A percentile compares a stretch with the other conserved stretches of the same genome.
phyloP scores from a whole-genome alignment of 805 yeast genomes.

The Candida insectalens region DNA sequence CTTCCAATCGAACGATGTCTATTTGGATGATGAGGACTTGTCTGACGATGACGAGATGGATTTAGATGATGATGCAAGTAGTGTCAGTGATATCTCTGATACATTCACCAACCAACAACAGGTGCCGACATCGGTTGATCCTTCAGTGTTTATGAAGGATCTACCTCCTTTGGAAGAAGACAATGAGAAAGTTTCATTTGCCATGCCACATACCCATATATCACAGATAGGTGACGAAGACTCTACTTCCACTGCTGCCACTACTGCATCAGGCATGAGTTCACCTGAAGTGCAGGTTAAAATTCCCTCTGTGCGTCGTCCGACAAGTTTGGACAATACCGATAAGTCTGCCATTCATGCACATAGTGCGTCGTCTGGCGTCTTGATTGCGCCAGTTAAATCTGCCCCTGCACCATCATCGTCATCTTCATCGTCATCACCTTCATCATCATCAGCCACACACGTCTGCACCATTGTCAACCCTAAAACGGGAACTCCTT shows the following conservation, averaged over 20 bases:
- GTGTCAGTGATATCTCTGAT: constrained; percentile 17
- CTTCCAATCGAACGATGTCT: constrained; percentile 22
- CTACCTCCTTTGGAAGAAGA: not conserved
- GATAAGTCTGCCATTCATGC: too few relatives aligned
- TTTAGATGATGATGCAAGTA: constrained; percentile 19
- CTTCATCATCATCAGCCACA: too few relatives aligned
- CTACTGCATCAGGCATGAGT: not conserved
- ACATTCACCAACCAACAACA: constrained; percentile 5
- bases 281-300: too few relatives aligned
- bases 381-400: too few relatives aligned
- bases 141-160: not conserved
- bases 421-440: too few relatives aligned
- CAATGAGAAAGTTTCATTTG: not conserved
- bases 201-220: too few relatives aligned
- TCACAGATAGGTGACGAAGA: constrained; percentile 11
- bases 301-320: too few relatives aligned
- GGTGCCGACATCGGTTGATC: constrained; percentile 14
- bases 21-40: constrained; percentile 21
- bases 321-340: too few relatives aligned
- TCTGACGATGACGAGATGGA: constrained; percentile 26
- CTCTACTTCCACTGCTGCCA: not conserved
- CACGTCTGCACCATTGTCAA: constrained; percentile 53
- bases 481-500: constrained; percentile 52
- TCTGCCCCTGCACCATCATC: not conserved
- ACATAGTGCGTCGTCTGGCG: too few relatives aligned